Evolutionary conservation across 495 filamentous ascomycete genomes (phyloP).

Genomic region (Penicillium antarcticum): DNA sequence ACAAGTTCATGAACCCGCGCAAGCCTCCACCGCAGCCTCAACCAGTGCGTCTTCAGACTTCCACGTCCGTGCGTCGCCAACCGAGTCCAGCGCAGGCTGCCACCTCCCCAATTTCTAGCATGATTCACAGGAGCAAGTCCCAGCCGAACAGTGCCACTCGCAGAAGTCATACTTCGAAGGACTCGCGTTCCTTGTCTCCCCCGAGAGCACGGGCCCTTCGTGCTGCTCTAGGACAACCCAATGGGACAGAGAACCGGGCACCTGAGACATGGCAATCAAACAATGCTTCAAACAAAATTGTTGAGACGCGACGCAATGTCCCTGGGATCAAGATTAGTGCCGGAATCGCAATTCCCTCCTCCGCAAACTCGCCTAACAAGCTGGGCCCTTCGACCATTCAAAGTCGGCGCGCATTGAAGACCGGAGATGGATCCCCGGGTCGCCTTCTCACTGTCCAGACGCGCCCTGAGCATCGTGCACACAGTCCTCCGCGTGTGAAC

Average conservation of each 20-base stretch:
- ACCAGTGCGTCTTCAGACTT: slow-evolving; percentile 51
- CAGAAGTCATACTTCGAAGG: slow-evolving; percentile 19
- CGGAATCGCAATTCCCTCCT: slow-evolving; percentile 5
- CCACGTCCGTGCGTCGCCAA: slow-evolving; percentile 48
- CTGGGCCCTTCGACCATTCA: slow-evolving; percentile 28
- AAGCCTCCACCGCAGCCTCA: slow-evolving; percentile 56
- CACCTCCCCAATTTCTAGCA: slow-evolving; percentile 23
- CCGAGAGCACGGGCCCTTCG: slow-evolving; percentile 34
- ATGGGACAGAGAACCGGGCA: slow-evolving; percentile 8
- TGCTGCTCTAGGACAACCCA: slow-evolving; percentile 31
- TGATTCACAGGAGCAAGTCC: slow-evolving; percentile 30
- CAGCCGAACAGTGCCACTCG: slow-evolving; percentile 35
- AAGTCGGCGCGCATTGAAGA: slow-evolving; percentile 33
- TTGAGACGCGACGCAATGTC: slow-evolving; percentile 11
- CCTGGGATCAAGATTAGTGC: slow-evolving; percentile 17
- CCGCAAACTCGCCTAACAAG: slow-evolving; percentile 1
- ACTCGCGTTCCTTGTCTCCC: slow-evolving; percentile 42
- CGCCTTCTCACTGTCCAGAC: slow-evolving; percentile 29
- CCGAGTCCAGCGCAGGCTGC: slow-evolving; percentile 23
- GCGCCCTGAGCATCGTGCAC: slow-evolving; percentile 11
- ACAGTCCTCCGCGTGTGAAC: slow-evolving; percentile 3
- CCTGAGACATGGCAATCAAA: slow-evolving; percentile 3
- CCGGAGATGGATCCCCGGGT: slow-evolving; percentile 11
- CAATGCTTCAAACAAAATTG: slow-evolving; percentile 1
- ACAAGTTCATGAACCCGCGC: slow-evolving; percentile 69